Evolutionary conservation across 192 early-diverging fungal genomes (phyloP).

Genomic region (Umbelopsis sp.): DNA sequence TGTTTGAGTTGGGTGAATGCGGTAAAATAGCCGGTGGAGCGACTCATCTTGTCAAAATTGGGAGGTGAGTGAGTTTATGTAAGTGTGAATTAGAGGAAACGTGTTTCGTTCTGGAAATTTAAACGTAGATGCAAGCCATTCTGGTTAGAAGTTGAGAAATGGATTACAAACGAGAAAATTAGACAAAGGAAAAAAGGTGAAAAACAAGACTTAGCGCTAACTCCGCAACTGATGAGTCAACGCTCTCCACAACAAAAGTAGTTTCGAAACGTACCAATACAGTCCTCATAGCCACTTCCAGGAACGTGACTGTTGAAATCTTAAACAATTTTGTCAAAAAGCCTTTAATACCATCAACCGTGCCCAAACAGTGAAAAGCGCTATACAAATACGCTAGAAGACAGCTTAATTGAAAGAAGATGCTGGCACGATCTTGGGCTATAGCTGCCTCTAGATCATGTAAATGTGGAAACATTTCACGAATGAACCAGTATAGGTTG

Average conservation of each 20-base stretch:
- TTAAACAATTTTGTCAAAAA: background rate
- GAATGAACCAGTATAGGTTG: background rate
- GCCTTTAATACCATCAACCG: background rate
- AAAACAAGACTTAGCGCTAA: background rate
- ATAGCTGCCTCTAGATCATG: constrained; percentile 14
- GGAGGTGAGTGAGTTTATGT: background rate
- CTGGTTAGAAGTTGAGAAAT: background rate
- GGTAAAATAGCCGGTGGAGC: constrained; percentile 2
- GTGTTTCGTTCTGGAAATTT: background rate
- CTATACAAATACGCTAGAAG: background rate
- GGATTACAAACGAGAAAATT: constrained; percentile 22
- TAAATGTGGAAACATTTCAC: background rate
- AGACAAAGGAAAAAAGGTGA: constrained; percentile 2
- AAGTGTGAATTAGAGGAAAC: background rate
- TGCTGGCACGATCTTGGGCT: constrained; percentile 16
- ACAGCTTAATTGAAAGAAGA: constrained; percentile 1
- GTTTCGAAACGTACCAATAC: background rate
- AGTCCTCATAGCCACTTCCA: background rate
- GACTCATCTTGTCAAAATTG: constrained; percentile 13
- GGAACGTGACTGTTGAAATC: constrained; percentile 1
- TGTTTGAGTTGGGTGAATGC: constrained; percentile 4
- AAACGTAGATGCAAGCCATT: constrained; percentile 21
- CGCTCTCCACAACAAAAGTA: background rate
- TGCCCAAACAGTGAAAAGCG: background rate
- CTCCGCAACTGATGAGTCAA: constrained; percentile 15